These are phyloP conservation scores for Fusarium sp. DNA, from an alignment of 2,329 filamentous ascomycete genomes.

Conservation along the genomic window DNA sequence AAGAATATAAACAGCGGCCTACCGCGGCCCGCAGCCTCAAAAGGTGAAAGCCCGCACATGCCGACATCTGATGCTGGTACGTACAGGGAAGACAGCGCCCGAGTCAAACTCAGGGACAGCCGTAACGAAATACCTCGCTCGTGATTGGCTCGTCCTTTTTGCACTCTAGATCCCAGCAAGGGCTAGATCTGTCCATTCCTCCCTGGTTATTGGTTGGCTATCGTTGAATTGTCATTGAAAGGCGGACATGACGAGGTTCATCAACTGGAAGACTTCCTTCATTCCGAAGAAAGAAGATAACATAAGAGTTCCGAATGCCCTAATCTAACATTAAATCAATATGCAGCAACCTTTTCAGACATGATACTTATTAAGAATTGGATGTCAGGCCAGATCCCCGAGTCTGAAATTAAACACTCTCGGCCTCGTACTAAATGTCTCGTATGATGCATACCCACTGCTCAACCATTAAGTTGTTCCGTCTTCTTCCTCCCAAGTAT, in stretches of 20 bases:
- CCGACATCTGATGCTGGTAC: background rate
- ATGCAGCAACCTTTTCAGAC: background rate
- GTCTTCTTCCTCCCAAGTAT: slow-evolving; percentile 8
- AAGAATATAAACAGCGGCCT: slow-evolving; percentile 5
- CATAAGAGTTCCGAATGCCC: background rate
- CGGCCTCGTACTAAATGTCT: slow-evolving; percentile 11
- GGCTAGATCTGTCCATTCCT: background rate
- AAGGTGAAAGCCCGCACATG: slow-evolving; percentile 6
- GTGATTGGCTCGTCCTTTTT: slow-evolving; percentile 24
- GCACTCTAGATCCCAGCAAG: slow-evolving; percentile 1
- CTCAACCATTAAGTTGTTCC: slow-evolving; percentile 11
- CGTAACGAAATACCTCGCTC: slow-evolving; percentile 35
- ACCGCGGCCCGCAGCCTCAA: slow-evolving; percentile 16
- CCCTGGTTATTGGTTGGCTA: background rate
- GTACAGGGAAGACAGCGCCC: slow-evolving; percentile 20
- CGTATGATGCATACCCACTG: slow-evolving; percentile 36
- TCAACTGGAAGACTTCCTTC: background rate
- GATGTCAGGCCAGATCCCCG: background rate
- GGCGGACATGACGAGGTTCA: background rate
- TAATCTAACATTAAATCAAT: background rate
- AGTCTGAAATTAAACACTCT: slow-evolving; percentile 12
- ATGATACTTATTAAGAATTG: background rate
- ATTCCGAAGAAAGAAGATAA: background rate
- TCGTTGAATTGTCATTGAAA: background rate
- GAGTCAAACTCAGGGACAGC: slow-evolving; percentile 32